Evolutionary conservation across 371 early-diverging fungal genomes (phyloP), one percentile per base, ranked within the genome.

Genomic region (Basidiobolus meristosporus): DNA sequence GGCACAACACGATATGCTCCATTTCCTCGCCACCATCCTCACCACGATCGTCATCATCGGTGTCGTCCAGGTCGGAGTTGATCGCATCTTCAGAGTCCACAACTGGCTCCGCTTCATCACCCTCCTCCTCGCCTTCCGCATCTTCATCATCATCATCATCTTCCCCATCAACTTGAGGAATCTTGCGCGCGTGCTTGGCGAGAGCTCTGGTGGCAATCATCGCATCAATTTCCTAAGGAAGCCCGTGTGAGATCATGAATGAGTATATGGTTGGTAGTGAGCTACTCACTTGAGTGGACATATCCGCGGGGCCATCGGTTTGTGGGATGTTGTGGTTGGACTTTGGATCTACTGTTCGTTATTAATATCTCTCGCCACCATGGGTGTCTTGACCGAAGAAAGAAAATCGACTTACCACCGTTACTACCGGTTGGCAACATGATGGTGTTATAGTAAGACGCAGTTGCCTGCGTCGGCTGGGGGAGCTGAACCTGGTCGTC

Each of bases 1-100:
- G 84, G 52, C 95, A 96, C 29, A 96, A 53, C 23, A 91, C 82
- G 41, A 90, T 75, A 48, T 93, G 75, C 35, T 74, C 81, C 28
- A 73, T 63, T 19, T 87, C 86, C 45, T 75, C 77, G 21, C 62
- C 73, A 32, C 75, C 82, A 32, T 79, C 84, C 3, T 73, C 81
- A 35, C 56, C 68, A 19, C 59, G 64, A 15, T 72, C 70, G 36
- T 79, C 86, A 18, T 68, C 70, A 40, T 80, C 79, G 1, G 73
- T 47, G 47, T 82, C 82, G 44, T 82, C 82, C 41, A 90, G 58
- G 45, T 88, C 90, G 11, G 88, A 87, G 51, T 77, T 81, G 46
- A 86, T 77, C 19, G 68, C 77, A 44, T 86, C 82, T 19, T 81
- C 72, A 20, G 63, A 60, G 21, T 57, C 60, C 20, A 68, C 64